Conservation (phyloP, 345 rosid genomes). For the Aquilaria malaccensis region DNA sequence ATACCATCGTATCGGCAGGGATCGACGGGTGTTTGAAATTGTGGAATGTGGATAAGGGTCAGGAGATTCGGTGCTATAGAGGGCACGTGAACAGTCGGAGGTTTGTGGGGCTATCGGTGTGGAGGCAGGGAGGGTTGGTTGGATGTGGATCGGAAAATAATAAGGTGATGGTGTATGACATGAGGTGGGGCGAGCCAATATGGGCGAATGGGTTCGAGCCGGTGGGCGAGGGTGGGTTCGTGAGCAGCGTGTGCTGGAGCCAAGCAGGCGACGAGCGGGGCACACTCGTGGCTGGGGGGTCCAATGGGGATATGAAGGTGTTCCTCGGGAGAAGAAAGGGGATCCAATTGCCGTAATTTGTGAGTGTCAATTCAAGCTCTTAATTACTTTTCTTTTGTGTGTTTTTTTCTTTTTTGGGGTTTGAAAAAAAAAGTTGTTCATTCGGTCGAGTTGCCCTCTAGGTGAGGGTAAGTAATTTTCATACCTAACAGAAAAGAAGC, state of each 20-base stretch:
- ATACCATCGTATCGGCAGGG: constrained; percentile 44
- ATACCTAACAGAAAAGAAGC: too few species aligned
- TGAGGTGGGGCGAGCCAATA: constrained; percentile 71
- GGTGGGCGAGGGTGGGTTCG: constrained; percentile 30
- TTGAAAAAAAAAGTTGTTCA: background rate
- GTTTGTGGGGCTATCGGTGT: constrained; percentile 77
- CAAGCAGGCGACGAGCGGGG: constrained; percentile 57
- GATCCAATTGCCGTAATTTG: too few species aligned
- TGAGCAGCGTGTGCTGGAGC: constrained; percentile 82
- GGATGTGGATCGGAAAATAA: constrained; percentile 82
- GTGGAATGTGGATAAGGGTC: constrained; percentile 34
- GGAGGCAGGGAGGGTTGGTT: constrained; percentile 65
- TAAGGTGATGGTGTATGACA: constrained; percentile 68
- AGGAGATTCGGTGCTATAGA: constrained; percentile 39
- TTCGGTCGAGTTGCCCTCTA: too few species aligned
- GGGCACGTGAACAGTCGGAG: constrained; percentile 71
- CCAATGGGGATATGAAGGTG: constrained; percentile 61
- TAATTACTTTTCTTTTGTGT: too few species aligned
- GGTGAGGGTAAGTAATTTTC: too few species aligned
- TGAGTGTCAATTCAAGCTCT: too few species aligned
- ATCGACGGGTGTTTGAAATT: constrained; percentile 71
- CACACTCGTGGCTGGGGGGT: constrained; percentile 73
- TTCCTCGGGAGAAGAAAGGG: constrained; percentile 38
- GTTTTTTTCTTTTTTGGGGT: too few species aligned
- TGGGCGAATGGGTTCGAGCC: constrained; percentile 55